Evolutionary conservation across 208 protist genomes (phyloP), one percentile per base, ranked within the genome.

Genomic region (Borovskyia barvae): DNA sequence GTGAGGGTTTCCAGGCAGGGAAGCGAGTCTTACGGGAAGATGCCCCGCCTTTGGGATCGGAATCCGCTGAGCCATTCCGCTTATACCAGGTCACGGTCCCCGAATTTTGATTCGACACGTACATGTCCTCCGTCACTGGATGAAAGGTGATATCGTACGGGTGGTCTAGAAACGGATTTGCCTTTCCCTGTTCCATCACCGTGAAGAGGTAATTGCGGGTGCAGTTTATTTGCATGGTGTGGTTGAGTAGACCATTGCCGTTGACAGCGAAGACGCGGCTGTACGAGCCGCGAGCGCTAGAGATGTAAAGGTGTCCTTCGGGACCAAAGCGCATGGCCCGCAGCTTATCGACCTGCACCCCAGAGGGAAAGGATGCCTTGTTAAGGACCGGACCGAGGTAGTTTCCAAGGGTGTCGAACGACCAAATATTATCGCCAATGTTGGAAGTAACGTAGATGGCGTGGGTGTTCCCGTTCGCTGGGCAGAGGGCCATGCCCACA

Each of bases 241-340:
- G 33, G 66, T 95, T 95, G 22, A 95, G 24, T 35, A 95, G 41
- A n/a, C 88, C 88, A 73, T 95, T 92, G 48, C 88, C 88, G 54
- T 79, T 90, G 22, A 95, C 77, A 36, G 88, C 85, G 58, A 95
- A 92, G 55, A 95, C 83, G 46, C 85, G 82, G 65, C 88, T 95
- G 61, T 79, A 86, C 41, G 79, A 67, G n/a, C 88, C 88, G 20
- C 74, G 64, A 0, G 88, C 88, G 60, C 88, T 95, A 43, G 77
- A 63, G 15, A 95, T 75, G 72, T 95, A 95, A 32, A 95, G 75
- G 60, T 91, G 69, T 22, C 82, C 85, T 6, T 58, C 82, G 2
- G 88, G 88, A 6, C 88, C 88, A 54, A 90, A 90, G 50, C 68
- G 75, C 80, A 95, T 92, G 5, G 86, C 61, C 7, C 88, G 88